Conservation (phyloP, 1,284 basidiomycete genomes). For the Neolentinus lepideus region DNA sequence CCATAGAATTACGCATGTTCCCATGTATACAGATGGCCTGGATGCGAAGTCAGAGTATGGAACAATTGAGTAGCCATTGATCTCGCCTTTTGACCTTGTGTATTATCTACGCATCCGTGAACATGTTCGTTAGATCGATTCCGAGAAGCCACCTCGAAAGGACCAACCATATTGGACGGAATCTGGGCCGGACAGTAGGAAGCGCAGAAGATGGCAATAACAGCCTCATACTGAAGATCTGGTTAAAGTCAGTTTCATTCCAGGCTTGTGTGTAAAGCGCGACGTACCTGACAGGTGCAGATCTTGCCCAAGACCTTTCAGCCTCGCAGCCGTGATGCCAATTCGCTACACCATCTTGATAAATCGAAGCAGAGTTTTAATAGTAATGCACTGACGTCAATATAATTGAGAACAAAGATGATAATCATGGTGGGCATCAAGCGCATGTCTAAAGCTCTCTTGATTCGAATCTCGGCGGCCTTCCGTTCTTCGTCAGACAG, state of each 20-base stretch:
- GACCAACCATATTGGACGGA: slow-evolving; percentile 11
- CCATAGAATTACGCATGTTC: slow-evolving; percentile 17
- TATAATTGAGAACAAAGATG: not conserved
- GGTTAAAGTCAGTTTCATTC: not conserved
- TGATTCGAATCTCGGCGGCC: not conserved
- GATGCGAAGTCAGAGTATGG: not conserved
- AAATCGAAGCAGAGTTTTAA: not conserved
- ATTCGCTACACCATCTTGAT: slow-evolving; percentile 10
- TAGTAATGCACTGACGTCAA: not conserved
- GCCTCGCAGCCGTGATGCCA: slow-evolving; percentile 13
- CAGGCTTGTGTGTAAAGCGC: not conserved
- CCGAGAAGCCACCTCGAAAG: not conserved
- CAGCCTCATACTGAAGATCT: slow-evolving; percentile 11
- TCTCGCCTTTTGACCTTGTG: slow-evolving; percentile 9
- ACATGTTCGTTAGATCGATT: not conserved
- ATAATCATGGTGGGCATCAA: slow-evolving; percentile 1
- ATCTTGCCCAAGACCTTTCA: slow-evolving; percentile 15
- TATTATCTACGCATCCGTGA: slow-evolving; percentile 6
- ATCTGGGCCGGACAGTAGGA: slow-evolving; percentile 11
- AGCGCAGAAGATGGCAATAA: slow-evolving; percentile 11
- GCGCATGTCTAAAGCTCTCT: not conserved
- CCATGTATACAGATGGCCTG: slow-evolving; percentile 18
- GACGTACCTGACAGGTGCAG: slow-evolving; percentile 11
- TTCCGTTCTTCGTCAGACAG: not conserved
- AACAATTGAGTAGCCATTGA: not conserved